These are phyloP conservation scores for Cyclaneusma minus DNA, from an alignment of 2,329 filamentous ascomycete genomes.

Conservation along the genomic window DNA sequence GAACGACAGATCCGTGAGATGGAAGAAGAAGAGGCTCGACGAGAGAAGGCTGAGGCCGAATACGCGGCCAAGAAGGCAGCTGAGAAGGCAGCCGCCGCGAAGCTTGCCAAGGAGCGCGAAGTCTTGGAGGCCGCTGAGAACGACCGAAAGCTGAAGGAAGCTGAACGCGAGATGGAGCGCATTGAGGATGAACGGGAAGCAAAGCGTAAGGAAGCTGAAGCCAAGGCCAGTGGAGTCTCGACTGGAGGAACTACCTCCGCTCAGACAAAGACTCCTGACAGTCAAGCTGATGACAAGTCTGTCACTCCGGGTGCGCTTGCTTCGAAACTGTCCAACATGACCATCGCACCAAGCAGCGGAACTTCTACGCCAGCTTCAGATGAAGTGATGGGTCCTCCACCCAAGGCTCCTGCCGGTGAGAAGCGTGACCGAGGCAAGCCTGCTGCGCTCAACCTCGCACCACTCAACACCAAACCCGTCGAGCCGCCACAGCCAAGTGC, in stretches of 20 bases:
- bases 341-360: slow-evolving; percentile 27
- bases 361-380: slow-evolving; percentile 24
- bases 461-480: slow-evolving; percentile 66
- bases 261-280: slow-evolving; percentile 6
- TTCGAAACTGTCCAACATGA: slow-evolving; percentile 35
- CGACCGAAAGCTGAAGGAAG: slow-evolving; percentile 53
- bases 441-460: slow-evolving; percentile 71
- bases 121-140: slow-evolving; percentile 35
- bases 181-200: slow-evolving; percentile 56
- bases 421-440: slow-evolving; percentile 73
- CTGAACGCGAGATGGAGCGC: slow-evolving; percentile 57
- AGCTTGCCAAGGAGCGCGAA: slow-evolving; percentile 28
- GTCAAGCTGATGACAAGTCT: slow-evolving; percentile 11
- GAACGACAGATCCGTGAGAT: slow-evolving; percentile 47
- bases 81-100: slow-evolving; percentile 22
- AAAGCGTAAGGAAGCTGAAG: slow-evolving; percentile 34
- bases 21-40: slow-evolving; percentile 31
- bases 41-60: slow-evolving; percentile 1
- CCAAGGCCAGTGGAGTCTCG: slow-evolving; percentile 10
- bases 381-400: slow-evolving; percentile 28
- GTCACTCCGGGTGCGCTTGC: slow-evolving; percentile 17
- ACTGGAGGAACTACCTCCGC: slow-evolving; percentile 7
- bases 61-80: slow-evolving; percentile 6
- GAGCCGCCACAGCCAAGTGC: slow-evolving; percentile 89
- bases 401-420: slow-evolving; percentile 38